These are phyloP conservation scores for Penicillium sclerotigenum DNA, from an alignment of 2,329 filamentous ascomycete genomes.

Conservation along the genomic window DNA sequence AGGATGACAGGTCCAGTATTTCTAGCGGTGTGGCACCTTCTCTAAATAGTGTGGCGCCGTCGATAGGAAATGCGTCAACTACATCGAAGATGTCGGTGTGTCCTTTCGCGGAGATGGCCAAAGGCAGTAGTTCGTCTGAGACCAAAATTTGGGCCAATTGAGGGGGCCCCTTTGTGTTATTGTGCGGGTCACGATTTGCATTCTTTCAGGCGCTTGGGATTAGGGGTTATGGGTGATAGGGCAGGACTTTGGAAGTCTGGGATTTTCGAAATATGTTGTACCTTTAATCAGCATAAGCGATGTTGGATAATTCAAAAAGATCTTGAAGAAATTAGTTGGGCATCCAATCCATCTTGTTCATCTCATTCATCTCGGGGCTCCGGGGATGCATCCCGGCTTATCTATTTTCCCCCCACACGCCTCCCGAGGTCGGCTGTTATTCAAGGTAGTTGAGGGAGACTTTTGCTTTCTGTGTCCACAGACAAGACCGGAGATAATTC, in stretches of 20 bases:
- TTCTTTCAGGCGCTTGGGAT: conserved; percentile 12
- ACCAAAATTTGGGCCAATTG: conserved; percentile 33
- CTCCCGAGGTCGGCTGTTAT: conserved; percentile 3
- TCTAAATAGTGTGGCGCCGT: conserved; percentile 13
- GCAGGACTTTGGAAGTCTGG: background rate
- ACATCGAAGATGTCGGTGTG: conserved; percentile 20
- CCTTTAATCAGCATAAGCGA: background rate
- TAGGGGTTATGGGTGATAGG: background rate
- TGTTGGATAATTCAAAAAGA: background rate
- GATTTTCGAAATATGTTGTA: background rate
- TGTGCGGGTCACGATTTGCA: conserved; percentile 3
- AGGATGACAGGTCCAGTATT: conserved; percentile 33
- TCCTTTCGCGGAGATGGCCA: conserved; percentile 32
- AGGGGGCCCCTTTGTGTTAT: background rate
- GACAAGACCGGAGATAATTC: conserved; percentile 7
- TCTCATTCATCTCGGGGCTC: background rate
- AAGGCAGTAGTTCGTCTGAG: conserved; percentile 18
- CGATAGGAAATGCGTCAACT: background rate
- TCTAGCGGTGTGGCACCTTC: conserved; percentile 22
- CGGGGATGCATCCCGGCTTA: background rate
- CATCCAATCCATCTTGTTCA: background rate
- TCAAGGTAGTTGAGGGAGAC: conserved; percentile 6
- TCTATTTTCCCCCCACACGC: conserved; percentile 9
- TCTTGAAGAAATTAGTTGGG: background rate
- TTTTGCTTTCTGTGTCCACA: background rate